These are phyloP conservation scores for Kazachstania martiniae DNA, from an alignment of 805 yeast genomes.

Conservation along the genomic window DNA sequence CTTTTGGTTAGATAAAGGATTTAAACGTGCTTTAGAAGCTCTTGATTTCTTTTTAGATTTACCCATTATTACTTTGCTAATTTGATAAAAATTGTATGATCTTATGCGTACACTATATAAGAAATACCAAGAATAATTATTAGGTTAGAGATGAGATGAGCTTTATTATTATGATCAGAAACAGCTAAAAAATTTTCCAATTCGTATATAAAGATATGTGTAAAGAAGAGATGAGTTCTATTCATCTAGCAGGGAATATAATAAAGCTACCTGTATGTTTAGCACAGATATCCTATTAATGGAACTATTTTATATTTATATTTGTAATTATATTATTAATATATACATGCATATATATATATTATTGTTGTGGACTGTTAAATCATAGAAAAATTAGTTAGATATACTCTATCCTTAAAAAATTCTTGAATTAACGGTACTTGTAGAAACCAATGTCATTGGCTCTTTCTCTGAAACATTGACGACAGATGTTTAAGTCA, in stretches of 20 bases:
- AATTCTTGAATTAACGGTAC: constrained; percentile 97
- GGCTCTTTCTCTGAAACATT: constrained; percentile 99
- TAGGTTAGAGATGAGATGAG: constrained; percentile 12
- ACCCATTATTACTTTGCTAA: constrained; percentile 39
- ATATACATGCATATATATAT: no score
- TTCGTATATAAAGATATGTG: background rate
- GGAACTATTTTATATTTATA: no score
- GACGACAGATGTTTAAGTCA: constrained; percentile 99
- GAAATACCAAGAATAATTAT: no score
- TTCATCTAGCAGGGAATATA: no score
- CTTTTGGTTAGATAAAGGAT: constrained; percentile 24
- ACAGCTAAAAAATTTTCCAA: background rate
- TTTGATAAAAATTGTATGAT: background rate
- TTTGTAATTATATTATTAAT: no score
- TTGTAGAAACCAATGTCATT: constrained; percentile 97
- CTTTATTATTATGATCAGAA: constrained; percentile 5
- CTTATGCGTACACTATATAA: background rate
- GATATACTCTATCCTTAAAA: no score
- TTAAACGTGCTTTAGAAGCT: constrained; percentile 32
- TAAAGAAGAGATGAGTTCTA: background rate
- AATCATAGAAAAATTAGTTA: no score
- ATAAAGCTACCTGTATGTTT: no score
- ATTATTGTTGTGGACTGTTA: no score
- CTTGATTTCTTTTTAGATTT: constrained; percentile 61
- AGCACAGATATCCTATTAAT: no score